Base-by-base conservation (phyloP, 2,329 filamentous ascomycete species). In the Eutypa lata region DNA sequence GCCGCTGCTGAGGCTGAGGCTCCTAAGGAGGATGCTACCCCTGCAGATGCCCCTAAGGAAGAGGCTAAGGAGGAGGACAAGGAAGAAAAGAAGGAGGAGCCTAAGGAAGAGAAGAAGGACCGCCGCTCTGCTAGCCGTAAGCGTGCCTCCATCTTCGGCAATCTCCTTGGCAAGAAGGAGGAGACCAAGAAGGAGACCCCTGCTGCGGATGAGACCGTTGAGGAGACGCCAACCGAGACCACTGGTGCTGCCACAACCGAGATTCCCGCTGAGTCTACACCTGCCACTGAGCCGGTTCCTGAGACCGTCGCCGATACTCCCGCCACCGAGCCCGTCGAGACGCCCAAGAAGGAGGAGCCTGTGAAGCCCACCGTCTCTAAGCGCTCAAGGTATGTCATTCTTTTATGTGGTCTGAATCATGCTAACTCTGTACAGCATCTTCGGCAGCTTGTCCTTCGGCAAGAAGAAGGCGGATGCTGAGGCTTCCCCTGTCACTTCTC, bases 41-140 rank as follows among this genome's bases (percentile, higher is more conserved):
- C 69, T 52, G 68, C 69, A 52, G 66, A 73, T 47, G 62, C 66
- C 43, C 37, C 57, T 47, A 67, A 68, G 59, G 70, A 69, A 40
- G 71, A 71, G 52, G 60, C 60, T 18, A 38, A 68, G 51, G 67
- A 69, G 48, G 63, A 62, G 51, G 70, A 72, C 48, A 58, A 62
- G 47, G 64, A 67, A 51, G 65, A 71, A 53, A 64, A 65, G 50
- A 71, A 63, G n/a, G 57, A 59, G 48, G 57, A 72, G 54, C 64
- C 67, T 64, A 74, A 78, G 56, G 80, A 83, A 60, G 68, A 70
- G 48, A 78, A 82, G 73, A 75, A 78, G 53, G 79, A 82, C 77
- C 80, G 79, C 59, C 80, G 83, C 65, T 86, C 82, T 61, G 78
- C 79, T 48, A 86, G 83, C 68, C 80, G 81, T 66, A 87, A 88